A percentile compares a stretch with the other conserved stretches of the same genome.
Evolutionary conservation across 176 grass and related monocot genomes (phyloP).

Genomic region (Chloris gayana): DNA sequence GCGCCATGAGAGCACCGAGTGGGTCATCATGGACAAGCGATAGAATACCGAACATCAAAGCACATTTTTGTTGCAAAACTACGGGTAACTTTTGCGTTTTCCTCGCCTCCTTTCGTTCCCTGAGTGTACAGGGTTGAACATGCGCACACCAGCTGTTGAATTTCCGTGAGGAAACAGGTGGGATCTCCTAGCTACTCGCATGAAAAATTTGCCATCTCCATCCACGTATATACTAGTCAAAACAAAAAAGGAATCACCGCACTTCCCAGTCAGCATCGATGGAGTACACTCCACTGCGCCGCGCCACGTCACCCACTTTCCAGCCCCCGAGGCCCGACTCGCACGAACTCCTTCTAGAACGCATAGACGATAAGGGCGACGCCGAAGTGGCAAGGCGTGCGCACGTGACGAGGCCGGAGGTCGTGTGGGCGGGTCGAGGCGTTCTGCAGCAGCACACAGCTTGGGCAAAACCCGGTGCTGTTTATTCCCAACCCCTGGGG

Average conservation of each 20-base stretch:
- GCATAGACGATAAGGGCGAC: too few species aligned
- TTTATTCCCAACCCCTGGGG: neutral
- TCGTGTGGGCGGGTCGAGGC: neutral
- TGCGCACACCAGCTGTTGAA: neutral
- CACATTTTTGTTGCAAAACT: too few species aligned
- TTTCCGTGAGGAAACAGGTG: neutral
- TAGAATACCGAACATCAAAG: too few species aligned
- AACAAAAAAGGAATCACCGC: neutral
- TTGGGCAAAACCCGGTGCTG: neutral
- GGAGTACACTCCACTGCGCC: neutral
- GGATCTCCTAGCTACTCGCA: neutral
- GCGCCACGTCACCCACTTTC: neutral
- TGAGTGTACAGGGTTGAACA: neutral
- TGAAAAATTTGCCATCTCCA: neutral
- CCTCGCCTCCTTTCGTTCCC: too few species aligned
- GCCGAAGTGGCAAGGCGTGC: neutral
- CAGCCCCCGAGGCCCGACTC: neutral
- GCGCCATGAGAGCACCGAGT: neutral
- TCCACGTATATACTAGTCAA: neutral
- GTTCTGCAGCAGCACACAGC: slow-evolving; percentile 1
- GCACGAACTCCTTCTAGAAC: slow-evolving; percentile 39
- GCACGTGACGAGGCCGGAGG: neutral
- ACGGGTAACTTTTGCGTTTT: too few species aligned
- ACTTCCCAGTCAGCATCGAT: neutral
- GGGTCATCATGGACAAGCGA: too few species aligned